These are phyloP conservation scores for Candida railenensis DNA, from an alignment of 805 yeast genomes.

Conservation along the genomic window DNA sequence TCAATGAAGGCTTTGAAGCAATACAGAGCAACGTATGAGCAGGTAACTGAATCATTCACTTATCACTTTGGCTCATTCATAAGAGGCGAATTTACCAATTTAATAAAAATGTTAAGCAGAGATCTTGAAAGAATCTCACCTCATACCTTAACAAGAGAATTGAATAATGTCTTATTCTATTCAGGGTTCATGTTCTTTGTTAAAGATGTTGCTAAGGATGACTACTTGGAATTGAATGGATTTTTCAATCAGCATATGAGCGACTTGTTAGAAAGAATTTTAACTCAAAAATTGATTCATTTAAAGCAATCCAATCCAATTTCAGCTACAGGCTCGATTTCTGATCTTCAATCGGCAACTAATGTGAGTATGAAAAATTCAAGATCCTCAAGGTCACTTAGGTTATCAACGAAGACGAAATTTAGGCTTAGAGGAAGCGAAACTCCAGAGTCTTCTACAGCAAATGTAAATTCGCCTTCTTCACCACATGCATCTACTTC, in stretches of 20 bases:
- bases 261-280: constrained; percentile 25
- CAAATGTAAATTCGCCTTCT: neutral
- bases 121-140: constrained; percentile 25
- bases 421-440: constrained; percentile 9
- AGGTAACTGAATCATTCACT: constrained; percentile 51
- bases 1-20: constrained; percentile 73
- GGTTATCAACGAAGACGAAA: constrained; percentile 2
- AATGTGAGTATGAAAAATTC: neutral
- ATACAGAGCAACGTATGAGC: constrained; percentile 59
- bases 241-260: constrained; percentile 34
- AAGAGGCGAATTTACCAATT: constrained; percentile 30
- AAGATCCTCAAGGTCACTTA: neutral
- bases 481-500: neutral
- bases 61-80: constrained; percentile 42
- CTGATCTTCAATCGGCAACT: constrained; percentile 1
- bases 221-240: constrained; percentile 47
- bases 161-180: constrained; percentile 28
- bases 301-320: constrained; percentile 15
- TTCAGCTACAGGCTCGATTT: constrained; percentile 5
- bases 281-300: constrained; percentile 20
- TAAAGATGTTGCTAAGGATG: constrained; percentile 51
- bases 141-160: constrained; percentile 19
- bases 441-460: neutral
- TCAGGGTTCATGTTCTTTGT: constrained; percentile 44
- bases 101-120: constrained; percentile 39